phyloP scores from a whole-genome alignment of 2,329 filamentous ascomycete species.

The Colletotrichum eremochloae region DNA sequence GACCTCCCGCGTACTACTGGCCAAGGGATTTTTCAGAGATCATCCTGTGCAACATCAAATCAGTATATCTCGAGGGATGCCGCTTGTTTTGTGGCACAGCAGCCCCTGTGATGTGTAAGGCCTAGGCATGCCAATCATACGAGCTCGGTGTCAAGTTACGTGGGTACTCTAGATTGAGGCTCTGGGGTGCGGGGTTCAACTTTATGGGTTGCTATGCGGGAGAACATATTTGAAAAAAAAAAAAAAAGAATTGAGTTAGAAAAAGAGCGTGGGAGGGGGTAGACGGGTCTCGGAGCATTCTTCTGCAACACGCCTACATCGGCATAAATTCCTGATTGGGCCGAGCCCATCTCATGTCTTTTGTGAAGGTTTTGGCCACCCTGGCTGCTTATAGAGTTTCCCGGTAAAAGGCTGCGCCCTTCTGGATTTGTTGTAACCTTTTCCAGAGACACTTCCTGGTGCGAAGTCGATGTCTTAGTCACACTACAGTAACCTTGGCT shows the following conservation, averaged over 20 bases:
- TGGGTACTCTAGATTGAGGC: neutral
- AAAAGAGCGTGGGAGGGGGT: neutral
- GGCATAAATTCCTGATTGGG: constrained; percentile 24
- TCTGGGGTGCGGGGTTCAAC: constrained; percentile 8
- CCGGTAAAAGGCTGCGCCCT: neutral
- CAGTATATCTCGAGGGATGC: neutral
- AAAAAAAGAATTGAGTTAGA: neutral
- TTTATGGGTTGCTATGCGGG: neutral
- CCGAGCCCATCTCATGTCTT: constrained; percentile 18
- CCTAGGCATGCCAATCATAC: constrained; percentile 25
- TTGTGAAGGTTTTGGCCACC: constrained; percentile 22
- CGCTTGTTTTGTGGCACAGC: neutral
- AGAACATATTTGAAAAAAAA: neutral
- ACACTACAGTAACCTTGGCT: too few relatives aligned
- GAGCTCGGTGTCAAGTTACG: constrained; percentile 23
- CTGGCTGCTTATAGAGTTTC: constrained; percentile 2
- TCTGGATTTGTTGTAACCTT: neutral
- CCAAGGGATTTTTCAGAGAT: neutral
- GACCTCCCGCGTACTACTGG: neutral
- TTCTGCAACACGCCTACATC: constrained; percentile 10
- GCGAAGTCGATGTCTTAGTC: neutral
- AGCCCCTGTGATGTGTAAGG: neutral
- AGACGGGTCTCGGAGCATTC: constrained; percentile 3
- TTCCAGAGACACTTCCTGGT: too few relatives aligned
- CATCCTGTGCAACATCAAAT: neutral